Conservation (phyloP, 331 rosid species). For the Pyrus hybrid region DNA sequence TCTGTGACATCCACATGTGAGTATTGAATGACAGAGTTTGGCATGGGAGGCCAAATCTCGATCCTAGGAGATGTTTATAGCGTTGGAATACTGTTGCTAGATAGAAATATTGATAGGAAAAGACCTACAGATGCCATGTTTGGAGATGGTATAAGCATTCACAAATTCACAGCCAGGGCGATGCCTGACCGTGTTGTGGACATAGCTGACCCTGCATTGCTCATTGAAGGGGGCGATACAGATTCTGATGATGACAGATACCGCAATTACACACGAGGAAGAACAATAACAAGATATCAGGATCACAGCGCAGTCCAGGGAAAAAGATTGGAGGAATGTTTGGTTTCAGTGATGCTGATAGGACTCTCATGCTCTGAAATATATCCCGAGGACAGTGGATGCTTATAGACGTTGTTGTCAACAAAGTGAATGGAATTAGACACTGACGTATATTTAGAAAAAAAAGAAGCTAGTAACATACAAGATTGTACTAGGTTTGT, state of each 20-base stretch:
- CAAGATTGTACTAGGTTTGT: no score
- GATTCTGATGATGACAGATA: neutral
- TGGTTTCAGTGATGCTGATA: slow-evolving; percentile 21
- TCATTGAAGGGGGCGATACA: neutral
- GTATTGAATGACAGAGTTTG: neutral
- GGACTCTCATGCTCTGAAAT: slow-evolving; percentile 41
- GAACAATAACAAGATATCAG: no score
- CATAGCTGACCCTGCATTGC: slow-evolving; percentile 25
- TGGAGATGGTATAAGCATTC: neutral
- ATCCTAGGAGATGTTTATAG: neutral
- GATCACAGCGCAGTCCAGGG: no score
- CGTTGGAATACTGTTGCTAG: neutral
- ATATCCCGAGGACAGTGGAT: slow-evolving; percentile 26
- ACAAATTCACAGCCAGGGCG: slow-evolving; percentile 15
- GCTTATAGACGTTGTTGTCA: slow-evolving; percentile 21
- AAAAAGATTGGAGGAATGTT: slow-evolving; percentile 20
- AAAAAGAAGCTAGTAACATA: no score
- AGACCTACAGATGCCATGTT: neutral
- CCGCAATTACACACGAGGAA: no score
- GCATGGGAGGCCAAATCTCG: neutral
- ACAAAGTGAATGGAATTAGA: slow-evolving; percentile 29
- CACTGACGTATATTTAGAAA: slow-evolving; percentile 6
- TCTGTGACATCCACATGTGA: no score
- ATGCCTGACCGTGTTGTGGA: slow-evolving; percentile 30
- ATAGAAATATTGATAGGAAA: neutral